phyloP scores from a whole-genome alignment of 768 basidiomycete genomes.

The Amanita pseudoporphyria region DNA sequence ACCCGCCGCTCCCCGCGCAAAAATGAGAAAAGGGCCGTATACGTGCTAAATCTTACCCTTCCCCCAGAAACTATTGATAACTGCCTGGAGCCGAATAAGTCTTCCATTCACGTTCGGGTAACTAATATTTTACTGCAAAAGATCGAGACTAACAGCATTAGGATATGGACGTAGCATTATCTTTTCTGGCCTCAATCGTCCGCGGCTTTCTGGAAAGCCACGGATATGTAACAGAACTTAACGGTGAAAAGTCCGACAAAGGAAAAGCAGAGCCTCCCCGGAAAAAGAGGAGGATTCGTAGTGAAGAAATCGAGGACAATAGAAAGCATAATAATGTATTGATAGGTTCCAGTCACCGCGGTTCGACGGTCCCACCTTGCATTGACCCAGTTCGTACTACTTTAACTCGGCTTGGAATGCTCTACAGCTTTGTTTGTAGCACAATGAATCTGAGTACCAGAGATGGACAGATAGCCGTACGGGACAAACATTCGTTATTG shows the following conservation, averaged over 20 bases:
- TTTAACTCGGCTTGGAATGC: neutral
- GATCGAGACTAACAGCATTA: conserved; percentile 18
- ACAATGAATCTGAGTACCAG: neutral
- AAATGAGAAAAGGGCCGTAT: conserved; percentile 70
- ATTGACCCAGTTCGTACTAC: neutral
- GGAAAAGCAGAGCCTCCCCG: conserved; percentile 22
- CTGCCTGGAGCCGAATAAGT: conserved; percentile 72
- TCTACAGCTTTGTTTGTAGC: conserved; percentile 8
- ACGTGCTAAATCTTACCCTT: conserved; percentile 68
- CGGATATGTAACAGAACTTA: conserved; percentile 33
- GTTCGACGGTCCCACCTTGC: neutral
- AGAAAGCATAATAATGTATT: neutral
- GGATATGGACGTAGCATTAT: conserved; percentile 47
- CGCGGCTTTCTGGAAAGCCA: conserved; percentile 56
- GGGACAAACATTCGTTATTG: conserved; percentile 47
- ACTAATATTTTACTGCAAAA: conserved; percentile 12
- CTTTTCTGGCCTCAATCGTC: conserved; percentile 49
- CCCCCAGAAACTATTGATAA: conserved; percentile 65
- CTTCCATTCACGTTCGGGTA: conserved; percentile 59
- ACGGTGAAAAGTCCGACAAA: neutral
- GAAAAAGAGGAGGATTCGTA: conserved; percentile 41
- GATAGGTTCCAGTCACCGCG: neutral
- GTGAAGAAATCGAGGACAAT: neutral
- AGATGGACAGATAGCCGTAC: conserved; percentile 59
- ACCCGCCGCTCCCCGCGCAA: conserved; percentile 70